Conservation (phyloP, 176 grass and related monocot species). For the Aegilops tauschii region DNA sequence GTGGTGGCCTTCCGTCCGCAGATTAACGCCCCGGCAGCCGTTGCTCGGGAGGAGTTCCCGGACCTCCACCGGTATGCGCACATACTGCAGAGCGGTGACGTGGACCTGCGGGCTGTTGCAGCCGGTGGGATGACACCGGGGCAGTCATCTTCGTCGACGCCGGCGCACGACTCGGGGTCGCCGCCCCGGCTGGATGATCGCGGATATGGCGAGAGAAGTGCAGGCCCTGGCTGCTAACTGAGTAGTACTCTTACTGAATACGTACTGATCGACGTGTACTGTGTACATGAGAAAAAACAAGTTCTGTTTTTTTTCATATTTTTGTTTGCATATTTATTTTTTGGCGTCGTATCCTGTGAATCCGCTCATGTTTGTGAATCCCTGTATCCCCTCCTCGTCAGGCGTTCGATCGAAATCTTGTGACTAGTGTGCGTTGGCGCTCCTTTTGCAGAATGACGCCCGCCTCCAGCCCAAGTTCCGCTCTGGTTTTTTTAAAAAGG, state of each 20-base stretch:
- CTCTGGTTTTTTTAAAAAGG: too few species aligned
- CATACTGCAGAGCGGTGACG: slow-evolving; percentile 44
- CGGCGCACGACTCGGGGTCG: background rate
- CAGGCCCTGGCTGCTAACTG: background rate
- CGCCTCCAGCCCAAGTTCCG: too few species aligned
- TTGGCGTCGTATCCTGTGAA: too few species aligned
- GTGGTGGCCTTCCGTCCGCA: background rate
- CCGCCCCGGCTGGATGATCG: background rate
- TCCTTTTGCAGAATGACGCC: too few species aligned
- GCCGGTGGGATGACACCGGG: background rate
- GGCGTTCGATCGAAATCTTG: too few species aligned
- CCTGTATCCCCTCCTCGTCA: too few species aligned
- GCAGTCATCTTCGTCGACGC: slow-evolving; percentile 1
- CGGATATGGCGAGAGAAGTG: background rate
- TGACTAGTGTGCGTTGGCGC: too few species aligned
- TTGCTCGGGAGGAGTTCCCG: slow-evolving; percentile 15
- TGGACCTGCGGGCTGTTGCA: slow-evolving; percentile 7
- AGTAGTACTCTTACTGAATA: background rate
- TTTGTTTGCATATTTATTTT: background rate
- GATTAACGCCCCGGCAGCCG: background rate
- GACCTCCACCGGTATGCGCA: slow-evolving; percentile 44
- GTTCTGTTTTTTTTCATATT: background rate
- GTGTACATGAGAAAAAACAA: background rate
- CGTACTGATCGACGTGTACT: background rate
- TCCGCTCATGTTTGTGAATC: too few species aligned